Conservation (phyloP, 1,284 basidiomycete species). For the Pseudozyma pruni region DNA sequence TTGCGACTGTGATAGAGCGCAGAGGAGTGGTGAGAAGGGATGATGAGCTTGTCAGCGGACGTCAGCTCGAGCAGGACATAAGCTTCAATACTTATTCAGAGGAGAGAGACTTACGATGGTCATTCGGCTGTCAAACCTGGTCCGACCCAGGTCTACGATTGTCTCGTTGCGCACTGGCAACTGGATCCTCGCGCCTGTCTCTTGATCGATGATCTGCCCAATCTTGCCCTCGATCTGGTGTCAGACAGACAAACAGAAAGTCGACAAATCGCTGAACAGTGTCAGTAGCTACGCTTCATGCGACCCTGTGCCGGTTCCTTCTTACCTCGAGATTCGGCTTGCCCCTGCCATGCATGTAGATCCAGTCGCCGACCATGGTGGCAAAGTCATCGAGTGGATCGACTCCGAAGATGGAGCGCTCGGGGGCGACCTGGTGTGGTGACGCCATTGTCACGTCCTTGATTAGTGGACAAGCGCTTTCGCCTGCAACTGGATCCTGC, state of each 20-base stretch:
- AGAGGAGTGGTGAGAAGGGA: not conserved
- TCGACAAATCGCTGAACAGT: too few relatives aligned
- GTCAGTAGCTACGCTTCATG: too few relatives aligned
- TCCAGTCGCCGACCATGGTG: constrained; percentile 87
- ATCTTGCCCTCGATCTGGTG: constrained; percentile 90
- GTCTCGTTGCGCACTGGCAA: constrained; percentile 86
- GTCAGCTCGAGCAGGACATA: too few relatives aligned
- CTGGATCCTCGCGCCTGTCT: constrained; percentile 72
- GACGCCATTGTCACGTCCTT: constrained; percentile 31
- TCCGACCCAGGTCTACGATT: constrained; percentile 70
- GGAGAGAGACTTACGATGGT: constrained; percentile 78
- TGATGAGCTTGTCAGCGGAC: not conserved
- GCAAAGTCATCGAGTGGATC: constrained; percentile 96
- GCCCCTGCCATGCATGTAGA: constrained; percentile 70
- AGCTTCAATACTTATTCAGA: too few relatives aligned
- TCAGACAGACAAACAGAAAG: constrained; percentile 65
- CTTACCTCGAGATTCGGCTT: constrained; percentile 71
- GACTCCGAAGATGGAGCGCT: constrained; percentile 87
- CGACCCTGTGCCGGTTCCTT: too few relatives aligned
- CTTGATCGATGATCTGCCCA: constrained; percentile 78
- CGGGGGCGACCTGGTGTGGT: constrained; percentile 69
- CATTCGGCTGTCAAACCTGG: constrained; percentile 90
- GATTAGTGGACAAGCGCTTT: too few relatives aligned
- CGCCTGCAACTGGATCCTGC: too few relatives aligned
- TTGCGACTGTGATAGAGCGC: constrained; percentile 73